Evolutionary conservation across 306 rosid species (phyloP).

Genomic region (Betula pendula): DNA sequence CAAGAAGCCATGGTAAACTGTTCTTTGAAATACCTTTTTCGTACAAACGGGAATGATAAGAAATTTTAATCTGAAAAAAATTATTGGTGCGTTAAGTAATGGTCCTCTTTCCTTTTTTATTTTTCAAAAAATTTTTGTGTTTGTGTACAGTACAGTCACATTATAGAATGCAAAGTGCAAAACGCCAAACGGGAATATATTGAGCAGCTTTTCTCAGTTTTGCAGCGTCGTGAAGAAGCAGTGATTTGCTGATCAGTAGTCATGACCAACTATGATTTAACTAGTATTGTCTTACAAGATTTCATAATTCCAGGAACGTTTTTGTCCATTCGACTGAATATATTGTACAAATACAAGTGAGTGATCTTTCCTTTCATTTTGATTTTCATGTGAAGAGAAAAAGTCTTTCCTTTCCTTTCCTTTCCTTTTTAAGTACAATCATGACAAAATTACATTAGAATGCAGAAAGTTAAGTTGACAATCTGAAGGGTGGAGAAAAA

Average conservation of each 20-base stretch:
- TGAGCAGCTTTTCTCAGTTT: not conserved
- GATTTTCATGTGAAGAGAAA: too few relatives aligned
- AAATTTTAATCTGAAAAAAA: too few relatives aligned
- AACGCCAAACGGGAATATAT: not conserved
- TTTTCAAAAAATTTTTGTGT: too few relatives aligned
- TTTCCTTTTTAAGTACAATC: not conserved
- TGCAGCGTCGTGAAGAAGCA: not conserved
- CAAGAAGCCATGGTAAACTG: too few relatives aligned
- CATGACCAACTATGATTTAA: not conserved
- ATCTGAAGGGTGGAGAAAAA: constrained; percentile 2
- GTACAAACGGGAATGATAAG: too few relatives aligned
- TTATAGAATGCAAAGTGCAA: not conserved
- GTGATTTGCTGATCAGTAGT: not conserved
- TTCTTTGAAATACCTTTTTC: too few relatives aligned
- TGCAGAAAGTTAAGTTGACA: constrained; percentile 1
- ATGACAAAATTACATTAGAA: not conserved
- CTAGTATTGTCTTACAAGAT: not conserved
- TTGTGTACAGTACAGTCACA: not conserved
- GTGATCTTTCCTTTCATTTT: not conserved
- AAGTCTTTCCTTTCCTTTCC: too few relatives aligned
- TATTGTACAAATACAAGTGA: not conserved
- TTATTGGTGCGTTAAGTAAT: too few relatives aligned
- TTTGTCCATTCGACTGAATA: not conserved
- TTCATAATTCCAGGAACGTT: not conserved
- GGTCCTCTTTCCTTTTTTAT: too few relatives aligned